phyloP scores from a whole-genome alignment of 2,329 filamentous ascomycete species.

The Rutstroemia sydowiana region DNA sequence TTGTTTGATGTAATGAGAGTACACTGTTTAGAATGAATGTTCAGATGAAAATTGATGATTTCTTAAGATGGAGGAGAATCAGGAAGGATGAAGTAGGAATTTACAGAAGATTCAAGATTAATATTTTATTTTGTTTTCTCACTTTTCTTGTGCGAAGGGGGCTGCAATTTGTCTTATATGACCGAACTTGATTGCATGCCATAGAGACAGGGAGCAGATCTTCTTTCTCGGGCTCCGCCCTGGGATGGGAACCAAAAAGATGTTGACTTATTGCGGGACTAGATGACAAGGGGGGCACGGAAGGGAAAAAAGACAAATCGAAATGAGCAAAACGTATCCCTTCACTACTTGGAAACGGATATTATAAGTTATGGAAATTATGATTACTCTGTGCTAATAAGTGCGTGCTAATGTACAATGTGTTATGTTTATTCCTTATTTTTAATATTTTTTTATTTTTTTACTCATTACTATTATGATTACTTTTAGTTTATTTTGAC shows the following conservation, averaged over 20 bases:
- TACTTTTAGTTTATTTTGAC: background rate
- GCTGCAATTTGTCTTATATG: conserved; percentile 26
- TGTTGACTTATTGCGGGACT: conserved; percentile 16
- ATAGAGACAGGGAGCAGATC: conserved; percentile 22
- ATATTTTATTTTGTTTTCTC: conserved; percentile 10
- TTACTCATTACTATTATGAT: background rate
- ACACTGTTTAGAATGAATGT: background rate
- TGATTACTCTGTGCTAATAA: too few species aligned
- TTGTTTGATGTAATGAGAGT: background rate
- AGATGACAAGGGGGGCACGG: conserved; percentile 24
- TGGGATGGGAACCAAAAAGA: conserved; percentile 12
- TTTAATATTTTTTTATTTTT: background rate
- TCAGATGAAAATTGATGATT: background rate
- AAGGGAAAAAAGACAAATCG: conserved; percentile 22
- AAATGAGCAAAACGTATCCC: conserved; percentile 21
- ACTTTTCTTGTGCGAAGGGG: conserved; percentile 20
- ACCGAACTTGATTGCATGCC: conserved; percentile 23
- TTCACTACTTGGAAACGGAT: conserved; percentile 1
- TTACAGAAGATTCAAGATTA: conserved; percentile 14
- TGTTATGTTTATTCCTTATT: too few species aligned
- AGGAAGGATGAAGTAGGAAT: conserved; percentile 11
- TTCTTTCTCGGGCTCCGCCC: conserved; percentile 17
- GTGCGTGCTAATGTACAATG: too few species aligned
- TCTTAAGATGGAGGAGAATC: conserved; percentile 5
- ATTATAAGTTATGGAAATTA: conserved; percentile 8